Evolutionary conservation across 257 asterid genomes (phyloP).

Genomic region (Misopates orontium): DNA sequence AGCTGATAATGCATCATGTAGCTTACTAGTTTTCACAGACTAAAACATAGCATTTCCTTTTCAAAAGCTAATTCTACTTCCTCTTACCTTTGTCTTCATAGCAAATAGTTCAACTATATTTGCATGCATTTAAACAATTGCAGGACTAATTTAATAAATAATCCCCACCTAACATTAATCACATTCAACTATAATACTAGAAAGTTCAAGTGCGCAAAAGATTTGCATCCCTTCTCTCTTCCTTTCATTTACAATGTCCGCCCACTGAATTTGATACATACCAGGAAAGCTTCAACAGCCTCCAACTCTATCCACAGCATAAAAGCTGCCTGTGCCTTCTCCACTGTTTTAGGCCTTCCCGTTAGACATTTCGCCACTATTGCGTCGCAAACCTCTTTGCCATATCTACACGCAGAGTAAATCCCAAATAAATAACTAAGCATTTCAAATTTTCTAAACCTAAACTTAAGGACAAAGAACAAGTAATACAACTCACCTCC

Average conservation of each 20-base stretch:
- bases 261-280: constrained; percentile 34
- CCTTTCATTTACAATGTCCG: background rate
- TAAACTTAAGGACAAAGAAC: too few relatives aligned
- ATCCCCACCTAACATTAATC: constrained; percentile 11
- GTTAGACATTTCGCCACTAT: constrained; percentile 90
- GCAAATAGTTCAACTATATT: too few relatives aligned
- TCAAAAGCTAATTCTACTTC: background rate
- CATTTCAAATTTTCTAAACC: too few relatives aligned
- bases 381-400: constrained; percentile 94
- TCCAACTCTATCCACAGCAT: constrained; percentile 97
- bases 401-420: constrained; percentile 49
- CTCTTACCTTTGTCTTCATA: constrained; percentile 1
- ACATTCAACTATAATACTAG: background rate
- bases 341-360: constrained; percentile 98
- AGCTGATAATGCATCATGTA: constrained; percentile 5
- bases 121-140: too few relatives aligned
- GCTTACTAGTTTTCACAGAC: background rate
- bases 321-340: constrained; percentile 85
- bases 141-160: background rate
- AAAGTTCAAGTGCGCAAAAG: too few relatives aligned
- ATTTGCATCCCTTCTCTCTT: background rate
- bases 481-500: constrained; percentile 49
- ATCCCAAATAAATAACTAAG: constrained; percentile 5
- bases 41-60: background rate
- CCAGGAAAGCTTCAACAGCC: constrained; percentile 94